These are phyloP conservation scores for Leptosphaerulina australis DNA, from an alignment of 2,329 filamentous ascomycete genomes.

Conservation along the genomic window DNA sequence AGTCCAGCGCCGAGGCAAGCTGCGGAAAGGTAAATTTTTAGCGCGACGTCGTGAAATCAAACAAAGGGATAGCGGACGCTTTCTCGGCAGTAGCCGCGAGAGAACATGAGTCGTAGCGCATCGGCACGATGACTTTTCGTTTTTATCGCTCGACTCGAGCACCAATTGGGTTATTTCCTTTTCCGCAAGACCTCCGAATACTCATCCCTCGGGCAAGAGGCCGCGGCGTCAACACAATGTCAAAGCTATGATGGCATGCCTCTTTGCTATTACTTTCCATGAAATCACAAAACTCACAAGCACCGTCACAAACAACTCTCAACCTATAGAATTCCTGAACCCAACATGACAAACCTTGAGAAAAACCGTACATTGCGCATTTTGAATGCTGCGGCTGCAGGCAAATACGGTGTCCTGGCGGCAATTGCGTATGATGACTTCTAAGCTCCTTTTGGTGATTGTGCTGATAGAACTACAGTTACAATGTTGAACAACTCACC, in stretches of 20 bases:
- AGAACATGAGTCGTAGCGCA: too few species aligned
- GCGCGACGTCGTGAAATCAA: too few species aligned
- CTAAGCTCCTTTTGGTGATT: not conserved
- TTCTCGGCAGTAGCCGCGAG: not conserved
- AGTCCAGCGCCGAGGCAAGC: too few species aligned
- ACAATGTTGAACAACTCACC: conserved; percentile 46
- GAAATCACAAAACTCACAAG: not conserved
- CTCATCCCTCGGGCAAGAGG: conserved; percentile 2
- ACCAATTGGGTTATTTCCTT: conserved; percentile 4
- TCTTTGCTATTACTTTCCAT: not conserved
- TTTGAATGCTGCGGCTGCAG: conserved; percentile 61
- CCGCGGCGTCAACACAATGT: conserved; percentile 7
- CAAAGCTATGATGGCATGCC: conserved; percentile 1
- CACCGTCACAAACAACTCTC: not conserved
- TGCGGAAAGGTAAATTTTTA: too few species aligned
- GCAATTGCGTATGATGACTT: conserved; percentile 40
- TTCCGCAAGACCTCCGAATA: conserved; percentile 12
- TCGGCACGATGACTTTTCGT: not conserved
- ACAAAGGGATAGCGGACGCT: too few species aligned
- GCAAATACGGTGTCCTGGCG: conserved; percentile 64
- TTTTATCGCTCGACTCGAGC: conserved; percentile 14
- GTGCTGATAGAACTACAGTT: conserved; percentile 23
- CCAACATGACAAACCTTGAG: conserved; percentile 22
- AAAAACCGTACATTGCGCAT: conserved; percentile 52
- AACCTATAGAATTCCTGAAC: not conserved